These are phyloP conservation scores for Gossypium davidsonii DNA, from an alignment of 441 rosid species.

Conservation along the genomic window DNA sequence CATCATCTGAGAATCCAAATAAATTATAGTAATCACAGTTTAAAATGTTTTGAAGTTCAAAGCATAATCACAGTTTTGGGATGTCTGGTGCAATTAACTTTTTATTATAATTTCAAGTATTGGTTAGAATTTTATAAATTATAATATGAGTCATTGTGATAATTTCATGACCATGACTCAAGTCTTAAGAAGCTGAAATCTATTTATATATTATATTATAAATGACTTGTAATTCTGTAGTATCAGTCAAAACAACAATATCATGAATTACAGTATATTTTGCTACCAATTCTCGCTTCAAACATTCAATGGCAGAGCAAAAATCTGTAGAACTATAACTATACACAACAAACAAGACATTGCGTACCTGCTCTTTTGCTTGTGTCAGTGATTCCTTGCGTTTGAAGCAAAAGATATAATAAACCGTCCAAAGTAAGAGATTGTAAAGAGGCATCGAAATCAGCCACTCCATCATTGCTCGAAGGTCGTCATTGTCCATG, in stretches of 20 bases:
- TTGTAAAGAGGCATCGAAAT: slow-evolving; percentile 14
- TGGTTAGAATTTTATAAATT: no score
- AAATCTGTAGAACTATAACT: neutral
- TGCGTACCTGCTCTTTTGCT: neutral
- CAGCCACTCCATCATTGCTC: slow-evolving; percentile 17
- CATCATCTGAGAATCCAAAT: no score
- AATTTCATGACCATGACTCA: neutral
- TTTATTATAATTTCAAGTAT: no score
- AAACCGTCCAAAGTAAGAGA: neutral
- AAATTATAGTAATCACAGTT: no score
- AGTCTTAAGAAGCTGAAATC: neutral
- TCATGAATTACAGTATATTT: neutral
- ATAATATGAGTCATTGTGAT: no score
- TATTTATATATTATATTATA: neutral
- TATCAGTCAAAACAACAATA: neutral
- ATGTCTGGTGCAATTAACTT: no score
- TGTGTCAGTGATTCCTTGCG: neutral
- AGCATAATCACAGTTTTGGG: no score
- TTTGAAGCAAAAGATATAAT: neutral
- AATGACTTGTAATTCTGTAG: neutral
- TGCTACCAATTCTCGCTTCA: slow-evolving; percentile 1
- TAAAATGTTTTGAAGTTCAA: no score
- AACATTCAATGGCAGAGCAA: neutral
- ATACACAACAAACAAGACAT: neutral
- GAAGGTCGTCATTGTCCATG: slow-evolving; percentile 22